These are phyloP conservation scores for Xerocomus nothofagi DNA, from an alignment of 1,284 basidiomycete species.

Conservation along the genomic window DNA sequence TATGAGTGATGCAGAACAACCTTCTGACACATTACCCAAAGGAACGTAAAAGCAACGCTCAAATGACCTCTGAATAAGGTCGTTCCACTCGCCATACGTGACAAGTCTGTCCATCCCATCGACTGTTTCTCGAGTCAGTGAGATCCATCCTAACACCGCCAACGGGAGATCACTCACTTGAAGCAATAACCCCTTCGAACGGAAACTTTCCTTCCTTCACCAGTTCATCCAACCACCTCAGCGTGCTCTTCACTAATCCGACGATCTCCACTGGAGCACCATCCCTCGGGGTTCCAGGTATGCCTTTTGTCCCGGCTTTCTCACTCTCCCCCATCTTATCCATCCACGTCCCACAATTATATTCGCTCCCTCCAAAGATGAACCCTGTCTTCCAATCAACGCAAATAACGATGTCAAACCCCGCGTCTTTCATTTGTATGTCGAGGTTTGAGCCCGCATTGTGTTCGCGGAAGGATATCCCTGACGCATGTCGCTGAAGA, in stretches of 20 bases:
- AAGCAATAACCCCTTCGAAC: constrained; percentile 85
- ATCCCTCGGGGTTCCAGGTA: constrained; percentile 93
- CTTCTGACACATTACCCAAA: constrained; percentile 46
- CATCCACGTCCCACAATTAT: constrained; percentile 94
- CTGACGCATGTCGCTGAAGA: constrained; percentile 88
- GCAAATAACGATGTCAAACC: constrained; percentile 91
- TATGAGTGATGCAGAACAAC: neutral
- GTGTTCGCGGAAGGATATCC: constrained; percentile 94
- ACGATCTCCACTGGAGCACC: constrained; percentile 96
- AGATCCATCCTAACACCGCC: neutral
- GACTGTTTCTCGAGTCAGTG: constrained; percentile 46
- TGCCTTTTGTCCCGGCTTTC: constrained; percentile 91
- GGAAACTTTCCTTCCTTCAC: constrained; percentile 74
- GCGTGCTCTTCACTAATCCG: constrained; percentile 88
- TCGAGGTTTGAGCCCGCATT: constrained; percentile 96
- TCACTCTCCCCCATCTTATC: constrained; percentile 95
- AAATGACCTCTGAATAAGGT: constrained; percentile 83
- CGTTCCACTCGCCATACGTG: constrained; percentile 89
- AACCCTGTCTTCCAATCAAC: constrained; percentile 96
- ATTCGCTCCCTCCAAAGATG: constrained; percentile 83
- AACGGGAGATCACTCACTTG: constrained; percentile 55
- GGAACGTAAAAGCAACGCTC: constrained; percentile 93
- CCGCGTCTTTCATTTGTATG: constrained; percentile 90
- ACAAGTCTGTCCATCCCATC: constrained; percentile 71
- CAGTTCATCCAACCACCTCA: constrained; percentile 83